phyloP scores from a whole-genome alignment of 78 protist genomes.

The Mastigamoeba balamuthi region DNA sequence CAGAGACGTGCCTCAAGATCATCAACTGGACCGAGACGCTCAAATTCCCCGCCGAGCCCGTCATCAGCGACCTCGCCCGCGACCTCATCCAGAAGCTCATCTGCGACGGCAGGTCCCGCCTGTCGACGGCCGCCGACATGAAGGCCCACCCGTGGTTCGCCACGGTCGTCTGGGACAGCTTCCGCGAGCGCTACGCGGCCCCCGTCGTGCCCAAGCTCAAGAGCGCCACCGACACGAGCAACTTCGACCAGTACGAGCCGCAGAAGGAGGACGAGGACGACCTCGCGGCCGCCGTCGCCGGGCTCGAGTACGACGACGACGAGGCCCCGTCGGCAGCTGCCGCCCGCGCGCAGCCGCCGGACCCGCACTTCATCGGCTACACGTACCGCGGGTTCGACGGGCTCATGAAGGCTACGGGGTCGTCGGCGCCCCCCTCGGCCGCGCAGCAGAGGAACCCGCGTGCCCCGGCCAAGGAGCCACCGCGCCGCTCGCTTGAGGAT shows the following conservation, averaged over 20 bases:
- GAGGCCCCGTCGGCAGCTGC: not conserved
- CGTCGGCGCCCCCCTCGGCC: too few species aligned
- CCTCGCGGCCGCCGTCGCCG: not conserved
- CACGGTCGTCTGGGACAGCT: constrained; percentile 41
- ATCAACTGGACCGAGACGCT: not conserved
- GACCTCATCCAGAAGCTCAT: constrained; percentile 10
- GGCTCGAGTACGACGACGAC: too few species aligned
- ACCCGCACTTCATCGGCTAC: not conserved
- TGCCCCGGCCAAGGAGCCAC: too few species aligned
- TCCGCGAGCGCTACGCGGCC: constrained; percentile 20
- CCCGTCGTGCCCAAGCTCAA: constrained; percentile 37
- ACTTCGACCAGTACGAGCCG: constrained; percentile 42
- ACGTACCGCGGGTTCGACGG: not conserved
- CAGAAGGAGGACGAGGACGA: not conserved
- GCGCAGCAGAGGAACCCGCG: too few species aligned
- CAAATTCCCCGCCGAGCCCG: constrained; percentile 11
- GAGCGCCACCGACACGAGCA: constrained; percentile 18
- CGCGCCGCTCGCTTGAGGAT: too few species aligned
- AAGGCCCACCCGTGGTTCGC: constrained; percentile 70
- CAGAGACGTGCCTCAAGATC: constrained; percentile 28
- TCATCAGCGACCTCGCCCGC: not conserved
- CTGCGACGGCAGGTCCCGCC: not conserved
- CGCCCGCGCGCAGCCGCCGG: not conserved
- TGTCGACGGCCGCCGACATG: constrained; percentile 44
- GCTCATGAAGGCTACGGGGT: too few species aligned